Evolutionary conservation across 1,284 basidiomycete species (phyloP).

Genomic region (Naganishia sp.): DNA sequence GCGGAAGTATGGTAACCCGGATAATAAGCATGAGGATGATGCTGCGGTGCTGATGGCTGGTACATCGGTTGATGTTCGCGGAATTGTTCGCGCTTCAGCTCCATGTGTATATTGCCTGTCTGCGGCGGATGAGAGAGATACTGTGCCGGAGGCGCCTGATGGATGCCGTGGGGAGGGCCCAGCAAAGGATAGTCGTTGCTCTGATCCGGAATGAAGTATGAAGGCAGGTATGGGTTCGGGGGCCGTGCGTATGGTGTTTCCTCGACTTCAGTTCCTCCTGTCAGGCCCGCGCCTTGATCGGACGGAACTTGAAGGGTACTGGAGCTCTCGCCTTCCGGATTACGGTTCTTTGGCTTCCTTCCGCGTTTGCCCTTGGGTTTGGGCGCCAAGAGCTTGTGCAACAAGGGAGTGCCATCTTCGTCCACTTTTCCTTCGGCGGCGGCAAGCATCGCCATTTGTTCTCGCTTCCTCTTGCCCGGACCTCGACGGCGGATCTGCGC

Average conservation of each 20-base stretch:
- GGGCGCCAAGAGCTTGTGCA: conserved; percentile 23
- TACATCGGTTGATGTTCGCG: too few species aligned
- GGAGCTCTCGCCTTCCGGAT: not conserved
- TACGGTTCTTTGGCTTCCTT: conserved; percentile 29
- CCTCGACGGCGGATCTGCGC: conserved; percentile 53
- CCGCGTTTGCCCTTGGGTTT: conserved; percentile 23
- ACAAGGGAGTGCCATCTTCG: conserved; percentile 25
- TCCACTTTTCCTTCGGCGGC: conserved; percentile 17
- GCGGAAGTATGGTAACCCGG: not conserved
- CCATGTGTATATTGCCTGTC: too few species aligned
- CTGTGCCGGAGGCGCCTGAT: not conserved
- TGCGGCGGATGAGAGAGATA: not conserved
- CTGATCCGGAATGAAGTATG: conserved; percentile 23
- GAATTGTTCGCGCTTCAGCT: too few species aligned
- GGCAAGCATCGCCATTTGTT: conserved; percentile 16
- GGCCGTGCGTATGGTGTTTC: conserved; percentile 16
- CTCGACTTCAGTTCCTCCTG: not conserved
- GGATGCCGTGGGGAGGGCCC: not conserved
- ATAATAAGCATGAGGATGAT: not conserved
- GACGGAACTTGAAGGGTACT: not conserved
- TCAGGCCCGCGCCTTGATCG: not conserved
- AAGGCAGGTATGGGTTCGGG: conserved; percentile 23
- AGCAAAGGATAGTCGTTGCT: not conserved
- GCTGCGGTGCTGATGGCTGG: not conserved
- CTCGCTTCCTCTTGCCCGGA: conserved; percentile 55